Percentiles rank a stretch among this genome's conserved stretches.
Conservation (phyloP, 192 early-diverging fungal genomes). For the Cladochytrium replicatum region DNA sequence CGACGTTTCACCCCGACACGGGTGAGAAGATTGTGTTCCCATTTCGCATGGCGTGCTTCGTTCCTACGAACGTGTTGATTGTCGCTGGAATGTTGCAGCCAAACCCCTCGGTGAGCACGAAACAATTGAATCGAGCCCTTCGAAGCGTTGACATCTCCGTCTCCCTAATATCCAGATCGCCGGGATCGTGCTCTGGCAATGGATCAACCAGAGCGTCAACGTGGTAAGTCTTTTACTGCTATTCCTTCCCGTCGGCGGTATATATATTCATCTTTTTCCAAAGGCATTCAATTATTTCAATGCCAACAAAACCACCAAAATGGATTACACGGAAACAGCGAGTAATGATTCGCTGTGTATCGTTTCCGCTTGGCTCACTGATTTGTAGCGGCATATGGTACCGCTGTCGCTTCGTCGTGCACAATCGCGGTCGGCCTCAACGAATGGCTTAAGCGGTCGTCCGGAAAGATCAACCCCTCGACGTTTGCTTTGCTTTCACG, state of each 20-base stretch:
- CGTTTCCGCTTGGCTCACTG: constrained; percentile 7
- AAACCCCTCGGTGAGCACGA: constrained; percentile 57
- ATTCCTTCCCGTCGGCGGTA: background rate
- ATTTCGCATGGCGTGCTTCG: constrained; percentile 77
- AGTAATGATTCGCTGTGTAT: constrained; percentile 30
- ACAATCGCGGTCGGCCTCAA: constrained; percentile 63
- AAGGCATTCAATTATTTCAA: constrained; percentile 71
- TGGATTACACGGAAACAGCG: constrained; percentile 62
- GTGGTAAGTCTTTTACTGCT: constrained; percentile 19
- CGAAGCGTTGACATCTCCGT: background rate
- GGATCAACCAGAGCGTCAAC: constrained; percentile 74
- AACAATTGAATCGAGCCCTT: too few relatives aligned
- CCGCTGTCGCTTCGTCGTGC: constrained; percentile 68
- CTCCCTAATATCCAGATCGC: constrained; percentile 3
- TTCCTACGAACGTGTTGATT: constrained; percentile 71
- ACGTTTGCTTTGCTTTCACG: constrained; percentile 20
- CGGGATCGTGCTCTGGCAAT: constrained; percentile 66
- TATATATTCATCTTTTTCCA: background rate
- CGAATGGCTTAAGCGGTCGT: constrained; percentile 44
- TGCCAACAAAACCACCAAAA: constrained; percentile 70
- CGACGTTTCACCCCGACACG: constrained; percentile 73
- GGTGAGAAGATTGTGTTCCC: constrained; percentile 67
- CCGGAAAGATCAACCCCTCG: constrained; percentile 16
- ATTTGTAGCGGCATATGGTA: constrained; percentile 53
- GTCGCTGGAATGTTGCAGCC: constrained; percentile 78